These are phyloP conservation scores for Eucalyptus curtisii DNA, from an alignment of 345 rosid species.

Conservation along the genomic window DNA sequence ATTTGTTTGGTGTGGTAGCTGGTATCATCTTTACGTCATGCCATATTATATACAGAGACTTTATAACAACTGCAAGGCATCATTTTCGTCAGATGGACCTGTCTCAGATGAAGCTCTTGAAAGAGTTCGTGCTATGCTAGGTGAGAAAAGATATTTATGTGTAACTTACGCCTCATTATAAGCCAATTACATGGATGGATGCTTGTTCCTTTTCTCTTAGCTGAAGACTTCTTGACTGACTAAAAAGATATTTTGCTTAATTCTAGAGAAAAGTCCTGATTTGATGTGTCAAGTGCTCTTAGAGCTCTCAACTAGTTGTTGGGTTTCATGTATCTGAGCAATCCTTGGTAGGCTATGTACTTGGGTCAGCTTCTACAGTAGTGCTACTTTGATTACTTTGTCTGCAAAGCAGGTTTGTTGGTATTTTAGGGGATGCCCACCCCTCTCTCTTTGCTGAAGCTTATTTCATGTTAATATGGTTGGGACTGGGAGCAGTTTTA, in stretches of 20 bases:
- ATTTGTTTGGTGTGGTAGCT: conserved; percentile 11
- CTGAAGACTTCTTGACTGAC: neutral
- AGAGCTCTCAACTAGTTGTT: neutral
- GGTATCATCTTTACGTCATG: conserved; percentile 31
- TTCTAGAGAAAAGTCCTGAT: neutral
- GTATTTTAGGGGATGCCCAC: neutral
- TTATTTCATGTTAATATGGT: neutral
- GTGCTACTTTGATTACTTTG: neutral
- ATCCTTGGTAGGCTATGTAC: neutral
- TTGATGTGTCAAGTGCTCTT: neutral
- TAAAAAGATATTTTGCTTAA: neutral
- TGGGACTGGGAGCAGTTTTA: neutral
- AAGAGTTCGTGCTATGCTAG: conserved; percentile 57
- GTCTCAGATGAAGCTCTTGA: conserved; percentile 74
- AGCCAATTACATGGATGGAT: neutral
- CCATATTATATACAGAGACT: conserved; percentile 79
- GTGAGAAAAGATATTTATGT: conserved; percentile 17
- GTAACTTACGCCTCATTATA: neutral
- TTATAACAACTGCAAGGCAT: conserved; percentile 67
- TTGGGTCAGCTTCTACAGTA: neutral
- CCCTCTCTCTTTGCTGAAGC: neutral
- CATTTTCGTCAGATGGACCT: conserved; percentile 74
- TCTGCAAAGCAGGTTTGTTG: neutral
- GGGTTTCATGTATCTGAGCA: neutral
- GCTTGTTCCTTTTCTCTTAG: neutral